Base-by-base conservation (phyloP, 2,329 filamentous ascomycete species). In the Seiridium cupressi region DNA sequence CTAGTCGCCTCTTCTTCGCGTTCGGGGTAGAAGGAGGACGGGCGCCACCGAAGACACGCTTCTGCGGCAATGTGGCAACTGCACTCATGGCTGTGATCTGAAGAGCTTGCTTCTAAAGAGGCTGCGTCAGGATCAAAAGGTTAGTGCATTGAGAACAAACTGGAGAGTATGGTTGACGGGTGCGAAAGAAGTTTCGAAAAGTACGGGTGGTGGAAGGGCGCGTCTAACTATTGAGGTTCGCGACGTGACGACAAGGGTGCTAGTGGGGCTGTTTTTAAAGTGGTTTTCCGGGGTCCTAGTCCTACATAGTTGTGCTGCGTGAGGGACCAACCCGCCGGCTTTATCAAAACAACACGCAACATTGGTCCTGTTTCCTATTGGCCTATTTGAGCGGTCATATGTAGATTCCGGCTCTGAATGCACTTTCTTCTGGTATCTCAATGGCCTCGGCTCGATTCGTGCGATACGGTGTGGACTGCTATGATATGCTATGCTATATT, bases 1-100 rank as follows among this genome's bases (percentile, higher is more conserved):
- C 91, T 61, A 96, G 82, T 64, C 92, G 84, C 77, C 95, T 96
- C 82, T 98, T 98, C 56, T 85, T 77, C 1, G 87, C 77, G 3
- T 77, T 71, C 3, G 81, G 78, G 13, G 88, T 85, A 1, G 84
- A 79, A 63, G 84, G 72, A 68, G 83, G 89, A 61, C 87, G 85
- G 62, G 85, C 80, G 70, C 92, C 89, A 65, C 83, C 87, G 54
- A 92, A 80, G 68, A 89, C 86, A 70, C 90, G 86, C 79, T 93
- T 93, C 76, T 90, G 87, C 58, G 89, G 86, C 59, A 87, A 74
- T 61, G 83, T 71, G 62, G 79, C 73, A 62, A 80, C 75, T 64
- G 81, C 58, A 54, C 51, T 59, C 58, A 60, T 60, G 58, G 34
- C 49, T 47, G 55, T 46, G 35, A 46, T 42, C 55, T 55, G 51